Evolutionary conservation across 176 grass and related monocot genomes (phyloP).

Genomic region (Lolium multiflorum): DNA sequence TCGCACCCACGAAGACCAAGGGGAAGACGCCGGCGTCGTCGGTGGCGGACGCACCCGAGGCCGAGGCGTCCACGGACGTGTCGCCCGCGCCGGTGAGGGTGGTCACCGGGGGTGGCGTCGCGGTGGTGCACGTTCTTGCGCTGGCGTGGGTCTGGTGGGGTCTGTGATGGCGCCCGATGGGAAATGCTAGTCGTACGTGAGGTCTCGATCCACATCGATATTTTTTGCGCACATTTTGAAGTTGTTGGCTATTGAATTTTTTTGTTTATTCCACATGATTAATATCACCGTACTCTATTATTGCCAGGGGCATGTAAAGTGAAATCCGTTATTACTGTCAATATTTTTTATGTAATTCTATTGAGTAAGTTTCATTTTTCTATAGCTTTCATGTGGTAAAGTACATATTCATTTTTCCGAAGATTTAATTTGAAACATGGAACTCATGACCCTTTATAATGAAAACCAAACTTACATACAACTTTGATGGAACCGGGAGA

Average conservation of each 20-base stretch:
- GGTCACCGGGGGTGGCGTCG: constrained; percentile 26
- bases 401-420: too few species aligned
- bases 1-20: constrained; percentile 57
- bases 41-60: constrained; percentile 55
- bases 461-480: neutral
- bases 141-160: constrained; percentile 52
- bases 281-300: neutral
- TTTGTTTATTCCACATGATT: neutral
- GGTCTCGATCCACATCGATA: neutral
- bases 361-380: constrained; percentile 36
- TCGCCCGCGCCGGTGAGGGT: constrained; percentile 36
- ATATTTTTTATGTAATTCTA: constrained; percentile 50
- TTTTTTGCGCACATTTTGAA: constrained; percentile 28
- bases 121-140: constrained; percentile 41
- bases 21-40: constrained; percentile 51
- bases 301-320: constrained; percentile 35
- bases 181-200: neutral
- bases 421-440: neutral
- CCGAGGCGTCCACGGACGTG: constrained; percentile 49
- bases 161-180: constrained; percentile 36
- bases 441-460: neutral
- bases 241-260: constrained; percentile 8
- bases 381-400: neutral
- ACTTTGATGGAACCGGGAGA: too few species aligned
- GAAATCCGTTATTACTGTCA: neutral